Evolutionary conservation across 768 basidiomycete genomes (phyloP).

Genomic region (Hypholoma sublateritium): DNA sequence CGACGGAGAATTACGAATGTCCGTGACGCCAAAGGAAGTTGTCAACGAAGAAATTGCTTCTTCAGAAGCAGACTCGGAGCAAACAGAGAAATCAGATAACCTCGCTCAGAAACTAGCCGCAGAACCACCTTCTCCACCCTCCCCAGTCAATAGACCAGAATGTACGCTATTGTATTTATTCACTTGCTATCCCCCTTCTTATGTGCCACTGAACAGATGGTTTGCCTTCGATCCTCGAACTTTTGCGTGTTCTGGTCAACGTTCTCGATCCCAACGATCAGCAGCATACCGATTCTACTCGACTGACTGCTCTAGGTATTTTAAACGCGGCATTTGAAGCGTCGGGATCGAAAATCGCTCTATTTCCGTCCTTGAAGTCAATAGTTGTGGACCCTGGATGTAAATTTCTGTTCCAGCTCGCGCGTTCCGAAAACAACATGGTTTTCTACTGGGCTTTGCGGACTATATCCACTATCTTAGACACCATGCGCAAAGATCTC

Average conservation of each 20-base stretch:
- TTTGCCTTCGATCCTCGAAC: slow-evolving; percentile 88
- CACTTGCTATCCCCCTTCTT: not conserved
- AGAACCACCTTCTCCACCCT: slow-evolving; percentile 19
- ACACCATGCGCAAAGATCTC: slow-evolving; percentile 80
- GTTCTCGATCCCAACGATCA: slow-evolving; percentile 94
- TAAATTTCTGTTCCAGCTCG: slow-evolving; percentile 96
- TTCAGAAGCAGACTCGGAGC: slow-evolving; percentile 14
- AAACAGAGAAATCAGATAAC: slow-evolving; percentile 2
- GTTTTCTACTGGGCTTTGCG: slow-evolving; percentile 82
- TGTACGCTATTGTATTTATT: slow-evolving; percentile 33
- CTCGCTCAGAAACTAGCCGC: slow-evolving; percentile 3
- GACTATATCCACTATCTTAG: slow-evolving; percentile 84
- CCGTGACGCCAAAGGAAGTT: slow-evolving; percentile 42
- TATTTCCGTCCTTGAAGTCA: slow-evolving; percentile 73
- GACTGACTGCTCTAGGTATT: slow-evolving; percentile 83
- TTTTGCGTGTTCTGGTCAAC: slow-evolving; percentile 91
- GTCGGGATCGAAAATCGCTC: slow-evolving; percentile 71
- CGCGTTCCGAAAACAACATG: slow-evolving; percentile 81
- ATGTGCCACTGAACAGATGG: slow-evolving; percentile 57
- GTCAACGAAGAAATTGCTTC: slow-evolving; percentile 15
- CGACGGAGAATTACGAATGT: slow-evolving; percentile 64
- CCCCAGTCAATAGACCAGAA: slow-evolving; percentile 35
- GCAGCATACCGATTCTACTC: slow-evolving; percentile 94
- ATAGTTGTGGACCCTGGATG: slow-evolving; percentile 89
- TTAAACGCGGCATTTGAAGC: slow-evolving; percentile 88